A percentile compares a stretch with the other conserved stretches of the same genome.
Evolutionary conservation across 169 alveolate genomes (phyloP).

Genomic region (Theileria orientalis): DNA sequence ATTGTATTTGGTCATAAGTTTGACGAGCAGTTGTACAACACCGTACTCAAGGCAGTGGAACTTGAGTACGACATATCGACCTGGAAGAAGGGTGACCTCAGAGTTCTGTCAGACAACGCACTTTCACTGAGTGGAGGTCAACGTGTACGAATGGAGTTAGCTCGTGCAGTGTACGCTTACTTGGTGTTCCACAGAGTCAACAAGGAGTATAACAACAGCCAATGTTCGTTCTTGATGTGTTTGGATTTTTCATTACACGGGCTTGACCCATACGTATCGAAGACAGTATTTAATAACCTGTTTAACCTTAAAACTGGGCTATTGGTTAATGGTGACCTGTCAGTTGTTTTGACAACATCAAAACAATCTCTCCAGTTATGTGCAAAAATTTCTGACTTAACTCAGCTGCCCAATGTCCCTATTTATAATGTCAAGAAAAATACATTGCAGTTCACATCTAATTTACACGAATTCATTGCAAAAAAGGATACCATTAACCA

Average conservation of each 20-base stretch:
- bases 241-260: constrained; percentile 70
- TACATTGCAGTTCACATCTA: not conserved
- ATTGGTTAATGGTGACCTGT: constrained; percentile 39
- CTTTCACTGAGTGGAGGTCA: constrained; percentile 88
- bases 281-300: constrained; percentile 65
- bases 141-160: constrained; percentile 88
- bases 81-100: constrained; percentile 56
- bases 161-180: constrained; percentile 87
- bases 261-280: constrained; percentile 67
- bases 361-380: not conserved
- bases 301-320: constrained; percentile 42
- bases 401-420: not conserved
- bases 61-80: constrained; percentile 41
- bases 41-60: constrained; percentile 29
- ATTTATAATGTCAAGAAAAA: not conserved
- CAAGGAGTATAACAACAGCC: constrained; percentile 12
- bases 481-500: not conserved
- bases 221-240: constrained; percentile 61
- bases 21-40: constrained; percentile 35
- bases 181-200: constrained; percentile 55
- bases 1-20: constrained; percentile 34
- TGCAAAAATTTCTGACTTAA: not conserved
- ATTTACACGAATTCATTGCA: not conserved
- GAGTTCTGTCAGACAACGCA: constrained; percentile 51
- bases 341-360: constrained; percentile 41